These are phyloP conservation scores for Dryadomyces quercivorus DNA, from an alignment of 2,329 filamentous ascomycete species.

Conservation along the genomic window DNA sequence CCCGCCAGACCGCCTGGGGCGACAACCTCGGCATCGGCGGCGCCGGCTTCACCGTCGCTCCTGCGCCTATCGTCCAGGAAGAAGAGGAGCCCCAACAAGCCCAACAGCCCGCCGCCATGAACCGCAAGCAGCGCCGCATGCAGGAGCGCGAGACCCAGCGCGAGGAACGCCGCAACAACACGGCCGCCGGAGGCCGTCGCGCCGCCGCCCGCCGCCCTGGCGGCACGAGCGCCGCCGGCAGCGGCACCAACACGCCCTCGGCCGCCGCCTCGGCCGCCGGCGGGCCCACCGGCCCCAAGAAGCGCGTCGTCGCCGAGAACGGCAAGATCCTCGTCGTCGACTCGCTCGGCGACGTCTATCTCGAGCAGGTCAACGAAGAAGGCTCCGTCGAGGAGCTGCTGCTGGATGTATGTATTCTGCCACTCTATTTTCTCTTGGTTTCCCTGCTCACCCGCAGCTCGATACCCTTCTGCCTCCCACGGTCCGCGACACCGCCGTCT, in stretches of 20 bases:
- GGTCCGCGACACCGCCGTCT: conserved; percentile 69
- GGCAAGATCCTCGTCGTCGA: conserved; percentile 93
- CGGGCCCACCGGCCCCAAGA: conserved; percentile 66
- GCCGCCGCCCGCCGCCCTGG: conserved; percentile 17
- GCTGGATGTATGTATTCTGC: conserved; percentile 60
- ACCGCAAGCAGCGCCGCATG: conserved; percentile 76
- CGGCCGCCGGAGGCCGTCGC: conserved; percentile 21
- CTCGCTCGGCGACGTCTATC: conserved; percentile 78
- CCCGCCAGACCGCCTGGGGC: conserved; percentile 80
- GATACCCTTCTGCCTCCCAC: conserved; percentile 70
- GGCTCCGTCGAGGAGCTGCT: conserved; percentile 73
- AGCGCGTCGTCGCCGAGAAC: conserved; percentile 84
- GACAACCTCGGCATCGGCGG: conserved; percentile 50
- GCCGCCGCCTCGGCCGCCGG: conserved; percentile 27
- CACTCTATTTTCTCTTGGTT: background rate
- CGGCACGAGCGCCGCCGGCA: conserved; percentile 20
- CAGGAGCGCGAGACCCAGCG: conserved; percentile 77
- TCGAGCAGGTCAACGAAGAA: conserved; percentile 86
- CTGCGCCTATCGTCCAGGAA: conserved; percentile 13
- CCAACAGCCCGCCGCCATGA: conserved; percentile 38
- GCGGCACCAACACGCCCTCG: conserved; percentile 15
- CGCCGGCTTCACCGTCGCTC: conserved; percentile 28
- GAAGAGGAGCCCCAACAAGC: conserved; percentile 21
- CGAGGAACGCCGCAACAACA: conserved; percentile 39
- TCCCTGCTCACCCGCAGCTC: conserved; percentile 46